These are phyloP conservation scores for Xerocomellus intermedius DNA, from an alignment of 768 basidiomycete species.

Conservation along the genomic window DNA sequence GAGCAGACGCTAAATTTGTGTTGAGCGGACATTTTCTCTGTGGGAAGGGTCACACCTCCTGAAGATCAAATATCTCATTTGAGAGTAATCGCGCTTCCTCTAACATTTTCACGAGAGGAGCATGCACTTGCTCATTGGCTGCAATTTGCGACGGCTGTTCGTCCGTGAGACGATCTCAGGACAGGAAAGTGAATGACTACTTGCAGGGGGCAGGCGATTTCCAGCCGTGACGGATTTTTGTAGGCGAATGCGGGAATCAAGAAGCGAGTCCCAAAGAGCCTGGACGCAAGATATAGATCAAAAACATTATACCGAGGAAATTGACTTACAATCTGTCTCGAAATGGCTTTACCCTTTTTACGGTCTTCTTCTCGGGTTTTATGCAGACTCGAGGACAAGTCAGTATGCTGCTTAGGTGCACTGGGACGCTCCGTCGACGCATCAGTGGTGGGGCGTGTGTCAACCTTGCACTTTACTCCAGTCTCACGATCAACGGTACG, in stretches of 20 bases:
- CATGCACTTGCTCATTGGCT: slow-evolving; percentile 38
- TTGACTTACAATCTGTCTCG: slow-evolving; percentile 72
- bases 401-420: slow-evolving; percentile 26
- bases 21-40: slow-evolving; percentile 11
- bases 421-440: slow-evolving; percentile 10
- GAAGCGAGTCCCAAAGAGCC: slow-evolving; percentile 81
- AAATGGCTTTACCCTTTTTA: slow-evolving; percentile 81
- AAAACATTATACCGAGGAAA: slow-evolving; percentile 10
- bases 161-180: slow-evolving; percentile 12
- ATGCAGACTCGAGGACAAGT: slow-evolving; percentile 52
- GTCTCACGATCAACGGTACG: slow-evolving; percentile 13
- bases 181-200: slow-evolving; percentile 24
- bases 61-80: slow-evolving; percentile 65
- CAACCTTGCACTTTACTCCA: slow-evolving; percentile 9
- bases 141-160: slow-evolving; percentile 33
- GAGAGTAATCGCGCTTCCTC: slow-evolving; percentile 60
- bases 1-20: slow-evolving; percentile 42
- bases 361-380: slow-evolving; percentile 66
- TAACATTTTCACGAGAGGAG: slow-evolving; percentile 52
- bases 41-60: slow-evolving; percentile 49
- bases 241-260: slow-evolving; percentile 88
- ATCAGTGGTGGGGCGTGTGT: slow-evolving; percentile 8
- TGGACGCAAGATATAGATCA: slow-evolving; percentile 31
- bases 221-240: slow-evolving; percentile 74
- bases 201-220: slow-evolving; percentile 64